These are phyloP conservation scores for Colletotrichum sojae DNA, from an alignment of 2,329 filamentous ascomycete species.

Conservation along the genomic window DNA sequence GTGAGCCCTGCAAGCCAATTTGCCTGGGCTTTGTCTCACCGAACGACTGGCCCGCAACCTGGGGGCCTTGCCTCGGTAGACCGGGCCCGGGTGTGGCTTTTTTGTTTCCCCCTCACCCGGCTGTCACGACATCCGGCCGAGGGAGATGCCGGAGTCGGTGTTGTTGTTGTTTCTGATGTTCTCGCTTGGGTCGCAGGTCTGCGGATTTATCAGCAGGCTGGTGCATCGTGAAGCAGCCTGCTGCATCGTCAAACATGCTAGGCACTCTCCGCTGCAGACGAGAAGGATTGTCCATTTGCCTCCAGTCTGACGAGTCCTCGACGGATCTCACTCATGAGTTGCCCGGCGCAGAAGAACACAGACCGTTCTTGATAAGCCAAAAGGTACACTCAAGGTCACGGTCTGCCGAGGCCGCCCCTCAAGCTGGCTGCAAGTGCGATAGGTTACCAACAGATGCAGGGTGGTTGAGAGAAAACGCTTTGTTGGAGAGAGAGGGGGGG, in stretches of 20 bases:
- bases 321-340: too few relatives aligned
- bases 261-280: neutral
- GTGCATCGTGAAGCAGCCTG: neutral
- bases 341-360: too few relatives aligned
- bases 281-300: neutral
- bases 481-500: neutral
- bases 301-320: too few relatives aligned
- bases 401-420: neutral
- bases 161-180: constrained; percentile 5
- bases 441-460: constrained; percentile 35
- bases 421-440: constrained; percentile 12
- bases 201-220: constrained; percentile 4
- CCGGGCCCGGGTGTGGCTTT: neutral
- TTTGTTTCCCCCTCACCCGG: constrained; percentile 2
- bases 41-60: constrained; percentile 9
- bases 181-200: constrained; percentile 16
- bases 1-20: neutral
- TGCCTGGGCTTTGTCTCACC: constrained; percentile 13
- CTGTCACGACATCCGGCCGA: constrained; percentile 18
- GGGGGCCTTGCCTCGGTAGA: constrained; percentile 1
- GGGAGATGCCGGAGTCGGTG: neutral
- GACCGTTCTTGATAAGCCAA: too few relatives aligned
- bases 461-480: constrained; percentile 11
- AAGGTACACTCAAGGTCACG: neutral
- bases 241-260: neutral